Evolutionary conservation across 495 filamentous ascomycete species (phyloP).

Genomic region (Ascodesmis nigricans): DNA sequence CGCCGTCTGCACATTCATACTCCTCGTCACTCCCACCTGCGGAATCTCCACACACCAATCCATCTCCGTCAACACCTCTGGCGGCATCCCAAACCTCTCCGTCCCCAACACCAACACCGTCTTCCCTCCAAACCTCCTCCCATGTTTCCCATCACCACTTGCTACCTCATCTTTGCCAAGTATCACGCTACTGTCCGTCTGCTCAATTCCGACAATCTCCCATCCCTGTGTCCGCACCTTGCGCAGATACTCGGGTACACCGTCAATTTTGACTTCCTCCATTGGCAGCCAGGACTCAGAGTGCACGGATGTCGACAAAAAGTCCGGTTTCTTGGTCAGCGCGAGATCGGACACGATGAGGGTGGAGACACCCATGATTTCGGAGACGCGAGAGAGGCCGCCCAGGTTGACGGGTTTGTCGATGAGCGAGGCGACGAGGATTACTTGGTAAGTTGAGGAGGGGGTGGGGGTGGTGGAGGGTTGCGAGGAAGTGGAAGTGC

Average conservation of each 20-base stretch:
- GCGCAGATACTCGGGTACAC: conserved; percentile 19
- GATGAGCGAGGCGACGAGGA: conserved; percentile 30
- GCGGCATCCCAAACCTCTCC: conserved; percentile 28
- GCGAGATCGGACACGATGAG: conserved; percentile 21
- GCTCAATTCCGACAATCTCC: conserved; percentile 28
- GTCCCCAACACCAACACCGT: conserved; percentile 27
- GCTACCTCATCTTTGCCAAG: conserved; percentile 9
- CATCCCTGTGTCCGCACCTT: conserved; percentile 23
- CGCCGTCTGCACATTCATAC: conserved; percentile 33
- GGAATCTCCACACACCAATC: conserved; percentile 30
- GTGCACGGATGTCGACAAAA: conserved; percentile 25
- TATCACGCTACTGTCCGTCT: conserved; percentile 27
- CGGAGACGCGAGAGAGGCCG: conserved; percentile 27
- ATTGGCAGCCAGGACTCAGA: conserved; percentile 27
- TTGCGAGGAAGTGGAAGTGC: conserved; percentile 1
- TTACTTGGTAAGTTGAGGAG: conserved; percentile 16
- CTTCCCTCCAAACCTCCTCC: conserved; percentile 23
- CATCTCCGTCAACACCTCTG: conserved; percentile 24
- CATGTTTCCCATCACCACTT: conserved; percentile 2
- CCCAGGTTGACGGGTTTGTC: conserved; percentile 29
- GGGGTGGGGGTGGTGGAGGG: background rate
- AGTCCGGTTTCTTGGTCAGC: conserved; percentile 23
- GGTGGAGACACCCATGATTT: conserved; percentile 26
- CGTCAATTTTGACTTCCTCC: conserved; percentile 20
- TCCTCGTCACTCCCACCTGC: conserved; percentile 28